Evolutionary conservation across 495 filamentous ascomycete species (phyloP).

Genomic region (Neurospora discreta): DNA sequence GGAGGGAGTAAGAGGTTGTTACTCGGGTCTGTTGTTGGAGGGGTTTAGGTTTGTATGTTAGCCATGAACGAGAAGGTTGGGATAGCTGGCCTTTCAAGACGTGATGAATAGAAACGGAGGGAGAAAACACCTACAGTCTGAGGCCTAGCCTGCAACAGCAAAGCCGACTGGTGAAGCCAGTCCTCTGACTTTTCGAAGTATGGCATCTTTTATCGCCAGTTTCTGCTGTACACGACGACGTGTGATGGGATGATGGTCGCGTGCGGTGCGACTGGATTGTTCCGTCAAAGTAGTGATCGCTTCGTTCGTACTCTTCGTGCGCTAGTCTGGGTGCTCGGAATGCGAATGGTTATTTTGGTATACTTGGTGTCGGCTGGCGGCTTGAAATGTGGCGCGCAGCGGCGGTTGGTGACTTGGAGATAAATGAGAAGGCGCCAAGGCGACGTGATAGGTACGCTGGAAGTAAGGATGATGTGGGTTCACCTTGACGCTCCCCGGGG

Average conservation of each 20-base stretch:
- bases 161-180: constrained; percentile 39
- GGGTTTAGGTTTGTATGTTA: neutral
- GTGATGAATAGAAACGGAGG: neutral
- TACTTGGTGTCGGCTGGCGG: neutral
- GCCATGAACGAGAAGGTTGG: neutral
- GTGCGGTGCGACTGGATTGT: neutral
- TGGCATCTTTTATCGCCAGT: constrained; percentile 30
- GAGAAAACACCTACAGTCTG: constrained; percentile 28
- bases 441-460: neutral
- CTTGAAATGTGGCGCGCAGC: neutral
- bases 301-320: too few relatives aligned
- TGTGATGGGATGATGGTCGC: neutral
- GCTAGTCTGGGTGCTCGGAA: too few relatives aligned
- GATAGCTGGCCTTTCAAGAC: too few relatives aligned
- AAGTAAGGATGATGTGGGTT: neutral
- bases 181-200: constrained; percentile 43
- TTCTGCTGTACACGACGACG: neutral
- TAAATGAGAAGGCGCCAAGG: neutral
- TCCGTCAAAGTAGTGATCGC: neutral
- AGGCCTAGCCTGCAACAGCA: constrained; percentile 37
- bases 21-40: constrained; percentile 50
- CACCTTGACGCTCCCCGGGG: neutral
- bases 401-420: neutral
- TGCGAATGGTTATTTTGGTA: too few relatives aligned
- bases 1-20: constrained; percentile 75